Percentiles rank a stretch among this genome's conserved stretches.
Evolutionary conservation across 2,329 filamentous ascomycete genomes (phyloP).

Genomic region (Niveomyces coronatus): DNA sequence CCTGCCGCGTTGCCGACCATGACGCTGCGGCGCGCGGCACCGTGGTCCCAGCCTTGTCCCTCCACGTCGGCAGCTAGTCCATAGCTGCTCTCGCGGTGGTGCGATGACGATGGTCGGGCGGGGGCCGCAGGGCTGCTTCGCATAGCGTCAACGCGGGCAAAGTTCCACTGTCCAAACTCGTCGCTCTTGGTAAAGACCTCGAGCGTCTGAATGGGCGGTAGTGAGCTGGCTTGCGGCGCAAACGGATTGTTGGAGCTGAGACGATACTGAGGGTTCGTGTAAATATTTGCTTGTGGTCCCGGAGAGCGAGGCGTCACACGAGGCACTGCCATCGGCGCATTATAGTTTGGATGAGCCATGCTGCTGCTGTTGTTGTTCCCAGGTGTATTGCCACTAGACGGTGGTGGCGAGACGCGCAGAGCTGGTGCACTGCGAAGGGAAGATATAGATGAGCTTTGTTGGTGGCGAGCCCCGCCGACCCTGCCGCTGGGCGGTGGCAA

Average conservation of each 20-base stretch:
- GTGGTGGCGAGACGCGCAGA: slow-evolving; percentile 16
- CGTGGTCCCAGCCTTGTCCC: slow-evolving; percentile 38
- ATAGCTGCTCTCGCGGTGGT: slow-evolving; percentile 45
- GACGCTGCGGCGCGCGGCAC: slow-evolving; percentile 39
- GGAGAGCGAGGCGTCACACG: slow-evolving; percentile 14
- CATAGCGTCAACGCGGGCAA: slow-evolving; percentile 36
- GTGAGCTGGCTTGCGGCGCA: slow-evolving; percentile 24
- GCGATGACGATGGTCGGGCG: slow-evolving; percentile 13
- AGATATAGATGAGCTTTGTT: slow-evolving; percentile 23
- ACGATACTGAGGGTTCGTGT: slow-evolving; percentile 21
- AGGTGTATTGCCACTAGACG: slow-evolving; percentile 7
- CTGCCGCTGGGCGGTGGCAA: slow-evolving; percentile 50
- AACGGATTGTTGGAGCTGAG: slow-evolving; percentile 55
- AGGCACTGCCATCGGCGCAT: slow-evolving; percentile 10
- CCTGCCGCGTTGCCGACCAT: slow-evolving; percentile 41
- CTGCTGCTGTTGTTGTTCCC: not conserved
- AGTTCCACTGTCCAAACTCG: slow-evolving; percentile 49
- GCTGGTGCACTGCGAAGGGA: slow-evolving; percentile 15
- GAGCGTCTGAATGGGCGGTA: slow-evolving; percentile 40
- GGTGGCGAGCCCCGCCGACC: slow-evolving; percentile 15
- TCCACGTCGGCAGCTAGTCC: slow-evolving; percentile 44
- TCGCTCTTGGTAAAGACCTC: slow-evolving; percentile 52
- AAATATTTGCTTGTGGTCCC: slow-evolving; percentile 17
- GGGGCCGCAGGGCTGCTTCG: slow-evolving; percentile 11
- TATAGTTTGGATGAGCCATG: slow-evolving; percentile 13